Conservation (phyloP, 345 rosid genomes). For the Triadica sebifera region DNA sequence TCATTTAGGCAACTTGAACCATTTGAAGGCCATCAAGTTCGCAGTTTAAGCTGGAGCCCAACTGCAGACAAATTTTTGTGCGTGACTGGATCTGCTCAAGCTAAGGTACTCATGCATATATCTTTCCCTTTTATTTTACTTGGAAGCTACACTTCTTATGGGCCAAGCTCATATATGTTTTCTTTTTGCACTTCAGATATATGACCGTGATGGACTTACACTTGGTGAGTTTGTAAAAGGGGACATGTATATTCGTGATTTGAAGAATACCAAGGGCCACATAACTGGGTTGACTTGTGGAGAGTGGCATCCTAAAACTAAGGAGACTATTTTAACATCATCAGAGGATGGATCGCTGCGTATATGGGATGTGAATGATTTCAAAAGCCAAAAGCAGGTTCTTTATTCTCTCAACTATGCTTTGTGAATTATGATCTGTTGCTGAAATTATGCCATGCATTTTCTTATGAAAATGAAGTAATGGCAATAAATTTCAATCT, state of each 20-base stretch:
- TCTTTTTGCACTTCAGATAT: slow-evolving; percentile 53
- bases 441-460: slow-evolving; percentile 5
- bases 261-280: slow-evolving; percentile 96
- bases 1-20: slow-evolving; percentile 97
- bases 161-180: slow-evolving; percentile 6
- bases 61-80: slow-evolving; percentile 79
- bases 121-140: not conserved
- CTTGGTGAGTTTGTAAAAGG: slow-evolving; percentile 97
- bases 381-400: slow-evolving; percentile 93
- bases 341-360: slow-evolving; percentile 98
- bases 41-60: slow-evolving; percentile 94
- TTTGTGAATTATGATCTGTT: not conserved
- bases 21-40: slow-evolving; percentile 92
- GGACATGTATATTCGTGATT: slow-evolving; percentile 96
- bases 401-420: not conserved
- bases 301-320: slow-evolving; percentile 86
- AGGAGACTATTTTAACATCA: slow-evolving; percentile 86
- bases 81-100: slow-evolving; percentile 95
- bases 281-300: slow-evolving; percentile 91
- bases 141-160: not conserved
- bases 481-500: not conserved
- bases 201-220: slow-evolving; percentile 93
- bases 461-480: not conserved
- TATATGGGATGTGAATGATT: slow-evolving; percentile 96
- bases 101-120: slow-evolving; percentile 54